These are phyloP conservation scores for Eucalyptus grandis DNA, from an alignment of 345 rosid genomes.

Conservation along the genomic window DNA sequence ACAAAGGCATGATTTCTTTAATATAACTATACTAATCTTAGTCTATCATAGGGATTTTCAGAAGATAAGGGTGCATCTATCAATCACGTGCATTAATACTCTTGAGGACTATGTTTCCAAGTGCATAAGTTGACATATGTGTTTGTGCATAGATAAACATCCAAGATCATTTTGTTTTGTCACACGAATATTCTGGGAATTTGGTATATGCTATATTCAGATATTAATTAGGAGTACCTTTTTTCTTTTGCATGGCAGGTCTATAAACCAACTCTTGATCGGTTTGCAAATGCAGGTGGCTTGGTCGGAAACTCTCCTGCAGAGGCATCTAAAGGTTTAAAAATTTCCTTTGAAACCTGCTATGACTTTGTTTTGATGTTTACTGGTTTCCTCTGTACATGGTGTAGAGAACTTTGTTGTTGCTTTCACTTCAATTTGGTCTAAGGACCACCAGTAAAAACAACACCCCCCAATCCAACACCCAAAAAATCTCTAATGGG, in stretches of 20 bases:
- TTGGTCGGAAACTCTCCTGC: constrained; percentile 62
- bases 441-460: neutral
- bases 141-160: neutral
- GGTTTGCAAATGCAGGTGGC: constrained; percentile 75
- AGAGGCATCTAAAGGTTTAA: constrained; percentile 62
- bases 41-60: neutral
- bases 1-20: neutral
- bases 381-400: neutral
- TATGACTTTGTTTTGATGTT: neutral
- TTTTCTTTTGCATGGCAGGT: constrained; percentile 41
- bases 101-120: neutral
- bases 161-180: neutral
- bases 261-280: constrained; percentile 58
- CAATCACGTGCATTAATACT: neutral
- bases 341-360: neutral
- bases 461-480: neutral
- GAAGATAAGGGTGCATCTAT: neutral
- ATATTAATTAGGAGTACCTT: neutral
- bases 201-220: neutral
- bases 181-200: rapidly evolving
- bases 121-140: neutral
- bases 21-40: neutral
- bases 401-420: neutral
- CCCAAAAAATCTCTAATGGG: neutral
- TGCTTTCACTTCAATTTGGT: neutral